Base-by-base conservation (phyloP, 306 rosid genomes). In the Quercus engelmannii region DNA sequence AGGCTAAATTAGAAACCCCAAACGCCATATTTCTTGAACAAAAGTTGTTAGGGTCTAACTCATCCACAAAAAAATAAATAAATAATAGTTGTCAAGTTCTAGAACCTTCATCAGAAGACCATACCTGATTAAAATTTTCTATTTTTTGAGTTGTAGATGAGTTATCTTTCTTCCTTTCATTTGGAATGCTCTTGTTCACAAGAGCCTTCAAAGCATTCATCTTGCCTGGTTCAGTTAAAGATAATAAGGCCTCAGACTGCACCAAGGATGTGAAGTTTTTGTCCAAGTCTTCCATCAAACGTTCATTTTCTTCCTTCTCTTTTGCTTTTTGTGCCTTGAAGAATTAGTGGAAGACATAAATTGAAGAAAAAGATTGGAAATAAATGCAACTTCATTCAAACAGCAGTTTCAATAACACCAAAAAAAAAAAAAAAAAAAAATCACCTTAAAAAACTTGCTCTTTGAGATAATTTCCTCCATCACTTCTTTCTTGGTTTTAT, bases 401-500 rank as follows among this genome's bases (percentile, higher is more conserved):
- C n/a, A 51, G 31, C 64, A 69, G 43, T 64, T 79, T 62, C 19
- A 65, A 28, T 31, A 38, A 41, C 21, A 38, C 41, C 26, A 51
- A 67, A 72, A 76, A 62, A 70, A 35, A 35, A 25, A 70, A 35
- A 35, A 25, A 35, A 38, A 75, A 79, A 79, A 52, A 69, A 65
- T 13, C 59, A 95, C 99, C 97, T 87, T 95, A 78, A 81, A 87
- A 87, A 69, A 83, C 75, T 95, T 95, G 93, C 96, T 90, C 80
- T 93, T 95, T n/a, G 82, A 75, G 23, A 95, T 91, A 59, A 95
- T 75, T 85, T 93, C 99, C 30, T 84, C 88, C 94, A 89, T 89
- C 78, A 92, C 94, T 85, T 95, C 98, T 89, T 89, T 91, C 87
- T 91, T 89, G 87, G 81, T 93, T 89, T 95, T 95, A 84, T 74